phyloP scores from a whole-genome alignment of 129 eudicot genomes.

The Apium graveolens region DNA sequence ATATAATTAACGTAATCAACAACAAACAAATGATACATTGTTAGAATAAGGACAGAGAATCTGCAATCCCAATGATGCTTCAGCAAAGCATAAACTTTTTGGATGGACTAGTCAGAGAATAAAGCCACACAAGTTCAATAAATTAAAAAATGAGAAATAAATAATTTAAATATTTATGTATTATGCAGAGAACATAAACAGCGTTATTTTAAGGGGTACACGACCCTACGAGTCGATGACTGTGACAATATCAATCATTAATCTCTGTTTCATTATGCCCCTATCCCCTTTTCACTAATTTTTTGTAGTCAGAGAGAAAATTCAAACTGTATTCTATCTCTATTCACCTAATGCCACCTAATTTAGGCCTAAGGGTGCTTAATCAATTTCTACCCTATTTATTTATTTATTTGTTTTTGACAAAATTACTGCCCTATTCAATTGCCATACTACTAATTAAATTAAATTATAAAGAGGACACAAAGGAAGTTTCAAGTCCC shows the following conservation, averaged over 20 bases:
- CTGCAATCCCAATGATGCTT: slow-evolving; percentile 8
- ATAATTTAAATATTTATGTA: not conserved
- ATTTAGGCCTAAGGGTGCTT: not conserved
- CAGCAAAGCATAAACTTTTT: slow-evolving; percentile 6
- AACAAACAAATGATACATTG: no score
- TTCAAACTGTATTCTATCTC: not conserved
- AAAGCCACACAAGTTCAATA: not conserved
- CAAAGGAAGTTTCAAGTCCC: not conserved
- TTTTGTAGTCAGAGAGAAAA: not conserved
- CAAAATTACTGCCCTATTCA: not conserved
- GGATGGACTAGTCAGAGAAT: slow-evolving; percentile 17
- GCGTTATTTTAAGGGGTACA: not conserved
- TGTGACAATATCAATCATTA: not conserved
- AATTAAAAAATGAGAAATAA: not conserved
- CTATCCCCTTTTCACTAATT: not conserved
- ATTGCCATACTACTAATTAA: not conserved
- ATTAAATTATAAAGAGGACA: no score
- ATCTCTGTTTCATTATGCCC: not conserved
- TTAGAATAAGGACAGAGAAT: slow-evolving; percentile 7
- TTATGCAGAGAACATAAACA: not conserved
- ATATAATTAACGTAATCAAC: no score
- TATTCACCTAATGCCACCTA: slow-evolving; percentile 1
- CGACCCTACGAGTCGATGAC: slow-evolving; percentile 5
- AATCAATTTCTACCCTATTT: not conserved
- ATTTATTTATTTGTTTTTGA: no score